Conservation (phyloP, 176 grass and related monocot species). For the maize (Zea mays) region DNA sequence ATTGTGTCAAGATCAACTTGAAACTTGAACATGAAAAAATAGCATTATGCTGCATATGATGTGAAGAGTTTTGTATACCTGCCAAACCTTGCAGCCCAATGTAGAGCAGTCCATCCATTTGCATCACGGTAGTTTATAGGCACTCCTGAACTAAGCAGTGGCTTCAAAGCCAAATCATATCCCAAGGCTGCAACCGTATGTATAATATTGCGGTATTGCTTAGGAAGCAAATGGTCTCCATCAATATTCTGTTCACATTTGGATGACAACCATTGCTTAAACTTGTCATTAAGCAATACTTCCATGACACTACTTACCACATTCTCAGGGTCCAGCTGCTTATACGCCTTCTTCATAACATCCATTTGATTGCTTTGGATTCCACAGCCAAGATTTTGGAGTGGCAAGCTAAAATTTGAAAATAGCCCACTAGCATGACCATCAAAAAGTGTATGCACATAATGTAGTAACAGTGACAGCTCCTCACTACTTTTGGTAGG, state of each 20-base stretch:
- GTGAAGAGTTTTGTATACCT: slow-evolving; percentile 50
- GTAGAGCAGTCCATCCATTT: slow-evolving; percentile 89
- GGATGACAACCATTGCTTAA: slow-evolving; percentile 62
- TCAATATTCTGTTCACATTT: slow-evolving; percentile 49
- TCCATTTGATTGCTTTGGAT: slow-evolving; percentile 39
- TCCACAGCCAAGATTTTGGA: slow-evolving; percentile 14
- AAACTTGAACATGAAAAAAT: neutral
- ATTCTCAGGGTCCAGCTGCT: slow-evolving; percentile 38
- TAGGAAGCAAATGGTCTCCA: slow-evolving; percentile 51
- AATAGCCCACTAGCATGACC: slow-evolving; percentile 36
- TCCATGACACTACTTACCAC: slow-evolving; percentile 52
- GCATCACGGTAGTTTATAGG: slow-evolving; percentile 85
- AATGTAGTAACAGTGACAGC: slow-evolving; percentile 50
- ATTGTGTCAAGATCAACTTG: neutral
- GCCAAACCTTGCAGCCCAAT: slow-evolving; percentile 89
- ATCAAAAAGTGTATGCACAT: slow-evolving; percentile 63
- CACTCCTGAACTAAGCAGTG: slow-evolving; percentile 65
- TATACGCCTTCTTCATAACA: slow-evolving; percentile 28
- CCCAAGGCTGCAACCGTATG: slow-evolving; percentile 83
- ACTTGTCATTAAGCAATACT: slow-evolving; percentile 71
- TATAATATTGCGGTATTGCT: slow-evolving; percentile 66
- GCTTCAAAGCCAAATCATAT: slow-evolving; percentile 61
- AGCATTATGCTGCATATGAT: neutral
- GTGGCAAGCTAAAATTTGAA: slow-evolving; percentile 34
- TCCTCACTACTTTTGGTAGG: slow-evolving; percentile 52